These are phyloP conservation scores for Tricholoma bakamatsutake DNA, from an alignment of 768 basidiomycete genomes.

Conservation along the genomic window DNA sequence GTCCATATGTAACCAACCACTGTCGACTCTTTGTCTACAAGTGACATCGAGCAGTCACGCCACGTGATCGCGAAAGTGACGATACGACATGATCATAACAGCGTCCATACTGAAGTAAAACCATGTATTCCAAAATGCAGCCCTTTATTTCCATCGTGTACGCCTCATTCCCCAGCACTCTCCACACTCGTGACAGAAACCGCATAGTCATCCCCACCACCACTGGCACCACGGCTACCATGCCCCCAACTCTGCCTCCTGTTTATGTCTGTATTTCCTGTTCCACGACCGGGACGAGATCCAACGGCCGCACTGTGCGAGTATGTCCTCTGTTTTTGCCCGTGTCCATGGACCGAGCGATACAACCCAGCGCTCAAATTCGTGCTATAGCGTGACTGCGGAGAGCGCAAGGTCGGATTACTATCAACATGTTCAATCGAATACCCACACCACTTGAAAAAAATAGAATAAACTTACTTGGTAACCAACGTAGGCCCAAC, in stretches of 20 bases:
- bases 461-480: constrained; percentile 29
- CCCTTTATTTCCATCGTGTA: not conserved
- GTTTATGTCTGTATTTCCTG: not conserved
- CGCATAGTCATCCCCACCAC: not conserved
- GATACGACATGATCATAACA: no score
- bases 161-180: not conserved
- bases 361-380: not conserved
- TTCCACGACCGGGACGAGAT: not conserved
- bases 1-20: no score
- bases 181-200: not conserved
- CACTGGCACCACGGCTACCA: not conserved
- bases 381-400: constrained; percentile 11
- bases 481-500: constrained; percentile 59
- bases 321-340: constrained; percentile 15
- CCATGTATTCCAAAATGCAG: no score
- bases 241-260: not conserved
- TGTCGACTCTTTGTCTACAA: no score
- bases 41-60: no score
- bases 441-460: no score
- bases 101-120: no score
- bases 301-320: constrained; percentile 16
- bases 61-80: no score
- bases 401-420: constrained; percentile 18
- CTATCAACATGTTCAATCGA: constrained; percentile 4
- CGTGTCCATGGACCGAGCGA: constrained; percentile 5